Evolutionary conservation across 495 filamentous ascomycete genomes (phyloP), one percentile per base, ranked within the genome.

Genomic region (Saxophila tyrrhenica): DNA sequence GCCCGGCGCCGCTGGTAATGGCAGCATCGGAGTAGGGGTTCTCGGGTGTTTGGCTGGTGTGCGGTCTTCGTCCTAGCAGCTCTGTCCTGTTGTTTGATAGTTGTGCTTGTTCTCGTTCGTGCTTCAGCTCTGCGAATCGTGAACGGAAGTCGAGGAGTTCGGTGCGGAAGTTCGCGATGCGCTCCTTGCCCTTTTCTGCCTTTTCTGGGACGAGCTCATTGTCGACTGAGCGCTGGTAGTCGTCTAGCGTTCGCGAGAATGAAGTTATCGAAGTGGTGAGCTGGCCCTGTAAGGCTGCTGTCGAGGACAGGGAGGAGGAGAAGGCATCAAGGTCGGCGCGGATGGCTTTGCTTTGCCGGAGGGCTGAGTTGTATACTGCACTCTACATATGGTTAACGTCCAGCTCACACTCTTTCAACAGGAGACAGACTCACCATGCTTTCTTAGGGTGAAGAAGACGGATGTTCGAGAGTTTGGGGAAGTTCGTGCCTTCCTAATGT

Each of bases 321-420:
- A 94, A 86, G 60, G 70, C 71, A 60, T 86, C 80, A 49, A 96
- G 82, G 68, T 95, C 89, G 56, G 81, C 82, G 59, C 89, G 87
- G 65, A 95, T 84, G 7, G 87, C 77, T 52, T 86, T 89, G 44
- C 84, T 86, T 73, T 96, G 91, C 71, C 94, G 94, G 25, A 95
- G 79, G 25, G 92, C 91, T 17, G 89, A 91, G 70, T 96, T 96
- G 79, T 95, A 96, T 57, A 91, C 79, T 16, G 87, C 87, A 68
- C 95, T 95, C 91, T 83, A 43, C 9, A 20, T 5, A 8, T 3
- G 45, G 45, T 24, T n/a, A 44, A 17, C 7, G n/a, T 44, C 7
- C 7, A 35, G 7, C 19, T 39, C 16, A 39, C 35, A 16, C 35
- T 39, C 35, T 8, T 8, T 39, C 35, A 39, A 39, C 35, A 39